phyloP scores from a whole-genome alignment of 331 rosid genomes.

The Rhamnella rubrinervis region DNA sequence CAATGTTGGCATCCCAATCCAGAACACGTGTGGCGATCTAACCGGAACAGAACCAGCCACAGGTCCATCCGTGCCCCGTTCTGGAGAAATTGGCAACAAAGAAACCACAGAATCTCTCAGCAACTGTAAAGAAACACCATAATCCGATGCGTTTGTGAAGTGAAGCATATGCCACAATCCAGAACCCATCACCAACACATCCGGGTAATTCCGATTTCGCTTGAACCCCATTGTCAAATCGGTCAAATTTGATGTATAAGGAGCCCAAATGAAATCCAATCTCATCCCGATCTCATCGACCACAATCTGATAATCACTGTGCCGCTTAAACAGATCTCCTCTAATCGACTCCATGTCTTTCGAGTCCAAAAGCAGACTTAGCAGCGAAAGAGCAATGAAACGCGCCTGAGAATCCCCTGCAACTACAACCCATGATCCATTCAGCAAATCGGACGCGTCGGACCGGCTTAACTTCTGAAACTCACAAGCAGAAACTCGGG shows the following conservation, averaged over 20 bases:
- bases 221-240: conserved; percentile 44
- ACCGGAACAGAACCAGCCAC: conserved; percentile 40
- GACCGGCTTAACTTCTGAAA: conserved; percentile 53
- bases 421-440: conserved; percentile 84
- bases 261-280: conserved; percentile 90
- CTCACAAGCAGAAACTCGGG: conserved; percentile 48
- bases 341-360: conserved; percentile 40
- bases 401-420: conserved; percentile 92
- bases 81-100: conserved; percentile 55
- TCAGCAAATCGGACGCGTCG: conserved; percentile 72
- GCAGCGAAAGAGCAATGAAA: conserved; percentile 44
- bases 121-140: not conserved
- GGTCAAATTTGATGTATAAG: conserved; percentile 66
- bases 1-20: conserved; percentile 83
- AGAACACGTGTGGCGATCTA: conserved; percentile 75
- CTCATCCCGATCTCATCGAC: conserved; percentile 63
- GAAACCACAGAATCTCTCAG: conserved; percentile 51
- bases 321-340: conserved; percentile 62
- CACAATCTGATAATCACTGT: conserved; percentile 66
- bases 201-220: conserved; percentile 43
- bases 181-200: conserved; percentile 3
- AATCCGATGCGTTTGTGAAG: conserved; percentile 9
- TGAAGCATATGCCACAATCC: conserved; percentile 13
- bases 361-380: conserved; percentile 55
- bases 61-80: conserved; percentile 41